Evolutionary conservation across 2,329 filamentous ascomycete species (phyloP).

Genomic region (Huntiella decipiens): DNA sequence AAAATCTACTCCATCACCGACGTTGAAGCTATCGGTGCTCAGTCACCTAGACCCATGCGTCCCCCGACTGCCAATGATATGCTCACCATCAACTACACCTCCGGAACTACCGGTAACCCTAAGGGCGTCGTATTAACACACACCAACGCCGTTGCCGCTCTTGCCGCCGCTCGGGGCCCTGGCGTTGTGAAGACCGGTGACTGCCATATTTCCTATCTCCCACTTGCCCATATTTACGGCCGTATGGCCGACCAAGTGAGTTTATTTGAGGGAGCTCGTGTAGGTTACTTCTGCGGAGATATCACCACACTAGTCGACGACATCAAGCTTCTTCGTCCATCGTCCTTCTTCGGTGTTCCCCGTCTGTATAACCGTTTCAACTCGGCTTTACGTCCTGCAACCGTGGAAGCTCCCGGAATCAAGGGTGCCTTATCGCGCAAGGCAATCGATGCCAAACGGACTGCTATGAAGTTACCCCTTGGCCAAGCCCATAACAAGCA

Average conservation of each 20-base stretch:
- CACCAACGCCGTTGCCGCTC: constrained; percentile 56
- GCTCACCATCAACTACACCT: constrained; percentile 82
- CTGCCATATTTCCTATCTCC: constrained; percentile 67
- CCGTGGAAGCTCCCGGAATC: constrained; percentile 59
- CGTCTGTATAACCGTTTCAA: constrained; percentile 84
- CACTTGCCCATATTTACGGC: constrained; percentile 85
- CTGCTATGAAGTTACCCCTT: constrained; percentile 50
- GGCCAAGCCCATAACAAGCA: constrained; percentile 64
- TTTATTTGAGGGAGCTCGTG: constrained; percentile 50
- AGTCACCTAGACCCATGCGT: constrained; percentile 49
- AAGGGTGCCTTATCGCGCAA: constrained; percentile 65
- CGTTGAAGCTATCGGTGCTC: constrained; percentile 63
- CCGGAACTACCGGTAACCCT: constrained; percentile 63
- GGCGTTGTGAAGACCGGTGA: constrained; percentile 34
- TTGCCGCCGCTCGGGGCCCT: constrained; percentile 39
- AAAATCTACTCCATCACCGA: constrained; percentile 60
- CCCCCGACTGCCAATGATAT: constrained; percentile 57
- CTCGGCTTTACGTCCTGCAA: constrained; percentile 59
- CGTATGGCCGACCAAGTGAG: constrained; percentile 62
- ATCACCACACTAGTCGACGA: constrained; percentile 76
- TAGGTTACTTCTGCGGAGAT: constrained; percentile 92
- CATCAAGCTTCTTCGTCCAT: constrained; percentile 69
- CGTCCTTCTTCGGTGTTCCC: constrained; percentile 71
- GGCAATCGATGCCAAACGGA: constrained; percentile 62
- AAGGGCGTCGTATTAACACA: constrained; percentile 78